Percentiles rank a stretch among this genome's conserved stretches.
Evolutionary conservation across 768 basidiomycete genomes (phyloP).

Genomic region (Russula sp.): DNA sequence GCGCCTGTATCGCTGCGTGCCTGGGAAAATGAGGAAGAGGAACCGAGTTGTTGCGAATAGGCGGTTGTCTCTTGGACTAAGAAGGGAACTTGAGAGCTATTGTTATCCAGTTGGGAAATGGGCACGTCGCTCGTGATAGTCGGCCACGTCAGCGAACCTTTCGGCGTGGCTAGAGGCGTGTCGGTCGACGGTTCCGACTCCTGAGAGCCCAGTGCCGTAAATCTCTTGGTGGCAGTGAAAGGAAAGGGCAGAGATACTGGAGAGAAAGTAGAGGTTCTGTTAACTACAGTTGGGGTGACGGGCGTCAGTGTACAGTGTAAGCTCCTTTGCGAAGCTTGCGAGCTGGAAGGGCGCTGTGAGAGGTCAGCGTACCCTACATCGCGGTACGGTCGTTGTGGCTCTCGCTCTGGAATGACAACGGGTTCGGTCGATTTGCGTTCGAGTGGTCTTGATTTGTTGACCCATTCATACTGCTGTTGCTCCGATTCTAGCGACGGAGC

Average conservation of each 20-base stretch:
- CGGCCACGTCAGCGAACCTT: constrained; percentile 44
- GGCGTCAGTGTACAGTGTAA: neutral
- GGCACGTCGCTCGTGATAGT: constrained; percentile 29
- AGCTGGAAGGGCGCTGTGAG: constrained; percentile 9
- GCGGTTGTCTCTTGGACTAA: constrained; percentile 28
- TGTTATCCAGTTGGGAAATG: constrained; percentile 33
- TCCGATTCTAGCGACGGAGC: neutral
- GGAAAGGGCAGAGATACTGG: neutral
- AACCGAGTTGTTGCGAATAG: constrained; percentile 33
- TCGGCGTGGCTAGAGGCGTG: constrained; percentile 49
- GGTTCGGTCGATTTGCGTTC: constrained; percentile 21
- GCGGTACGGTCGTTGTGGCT: constrained; percentile 6
- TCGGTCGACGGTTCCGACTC: constrained; percentile 40
- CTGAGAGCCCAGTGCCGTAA: constrained; percentile 30
- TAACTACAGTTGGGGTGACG: neutral
- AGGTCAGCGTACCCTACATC: constrained; percentile 13
- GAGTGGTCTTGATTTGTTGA: constrained; percentile 8
- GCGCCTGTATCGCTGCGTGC: neutral
- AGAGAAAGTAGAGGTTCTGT: neutral
- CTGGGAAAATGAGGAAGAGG: constrained; percentile 25
- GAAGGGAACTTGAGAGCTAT: constrained; percentile 26
- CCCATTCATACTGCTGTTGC: neutral
- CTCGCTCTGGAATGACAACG: constrained; percentile 6
- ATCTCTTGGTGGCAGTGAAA: constrained; percentile 4
- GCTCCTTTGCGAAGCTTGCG: neutral